Conservation (phyloP, 2,329 filamentous ascomycete species). For the Ceratocystiopsis brevicomis region DNA sequence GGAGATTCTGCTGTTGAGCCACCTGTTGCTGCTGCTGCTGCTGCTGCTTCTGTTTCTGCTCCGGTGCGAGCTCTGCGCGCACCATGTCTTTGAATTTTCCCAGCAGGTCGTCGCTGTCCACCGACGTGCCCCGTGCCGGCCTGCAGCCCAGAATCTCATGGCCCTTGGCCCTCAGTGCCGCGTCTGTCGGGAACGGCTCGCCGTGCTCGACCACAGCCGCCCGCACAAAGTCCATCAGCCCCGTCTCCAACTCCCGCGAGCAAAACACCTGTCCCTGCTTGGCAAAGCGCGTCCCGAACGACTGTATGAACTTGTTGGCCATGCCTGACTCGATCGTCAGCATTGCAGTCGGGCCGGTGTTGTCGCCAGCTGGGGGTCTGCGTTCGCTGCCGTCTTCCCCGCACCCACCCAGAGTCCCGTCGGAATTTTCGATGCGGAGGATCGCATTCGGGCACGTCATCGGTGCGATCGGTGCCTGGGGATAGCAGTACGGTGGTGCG, state of each 20-base stretch:
- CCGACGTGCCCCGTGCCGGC: constrained; percentile 24
- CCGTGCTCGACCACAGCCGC: constrained; percentile 16
- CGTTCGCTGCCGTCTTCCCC: constrained; percentile 9
- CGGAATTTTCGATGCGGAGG: constrained; percentile 16
- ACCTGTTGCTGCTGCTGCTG: background rate
- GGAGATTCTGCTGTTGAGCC: background rate
- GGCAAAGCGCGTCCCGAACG: constrained; percentile 23
- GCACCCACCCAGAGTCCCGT: constrained; percentile 13
- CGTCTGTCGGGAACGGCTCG: constrained; percentile 28
- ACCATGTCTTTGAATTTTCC: constrained; percentile 33
- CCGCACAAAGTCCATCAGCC: constrained; percentile 29
- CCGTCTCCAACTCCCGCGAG: constrained; percentile 37
- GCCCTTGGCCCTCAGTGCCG: constrained; percentile 26
- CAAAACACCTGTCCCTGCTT: constrained; percentile 35
- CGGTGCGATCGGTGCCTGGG: constrained; percentile 20
- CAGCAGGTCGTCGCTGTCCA: constrained; percentile 33
- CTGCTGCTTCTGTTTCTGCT: background rate
- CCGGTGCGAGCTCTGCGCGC: constrained; percentile 12
- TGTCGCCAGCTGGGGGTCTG: too few relatives aligned
- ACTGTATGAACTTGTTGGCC: constrained; percentile 29
- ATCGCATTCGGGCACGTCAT: constrained; percentile 14
- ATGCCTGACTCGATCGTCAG: constrained; percentile 10
- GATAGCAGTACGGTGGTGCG: constrained; percentile 33
- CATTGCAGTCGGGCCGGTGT: constrained; percentile 8
- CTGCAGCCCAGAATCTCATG: constrained; percentile 25